These are phyloP conservation scores for Citeromyces siamensis DNA, from an alignment of 1,139 yeast genomes.

Conservation along the genomic window DNA sequence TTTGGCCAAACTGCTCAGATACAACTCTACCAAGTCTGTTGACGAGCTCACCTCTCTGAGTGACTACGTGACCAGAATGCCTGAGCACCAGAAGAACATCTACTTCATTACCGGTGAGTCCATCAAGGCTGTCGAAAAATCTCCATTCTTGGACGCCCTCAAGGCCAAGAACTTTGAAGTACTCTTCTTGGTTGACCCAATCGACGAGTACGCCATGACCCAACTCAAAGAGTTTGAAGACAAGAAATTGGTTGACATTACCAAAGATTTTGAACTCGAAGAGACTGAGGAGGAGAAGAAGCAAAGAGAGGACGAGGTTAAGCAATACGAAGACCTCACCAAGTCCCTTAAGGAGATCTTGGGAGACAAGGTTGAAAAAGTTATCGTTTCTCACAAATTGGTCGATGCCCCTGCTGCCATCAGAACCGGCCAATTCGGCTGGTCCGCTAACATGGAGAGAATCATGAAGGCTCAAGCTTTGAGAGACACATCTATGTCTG, in stretches of 20 bases:
- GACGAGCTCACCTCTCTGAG: constrained; percentile 92
- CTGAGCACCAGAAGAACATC: constrained; percentile 99
- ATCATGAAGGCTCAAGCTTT: constrained; percentile 99
- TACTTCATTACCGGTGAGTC: constrained; percentile 99
- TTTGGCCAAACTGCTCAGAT: constrained; percentile 93
- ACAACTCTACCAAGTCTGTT: constrained; percentile 88
- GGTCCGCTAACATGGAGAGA: constrained; percentile 99
- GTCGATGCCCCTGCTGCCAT: constrained; percentile 99
- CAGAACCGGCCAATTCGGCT: constrained; percentile 99
- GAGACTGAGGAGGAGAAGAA: constrained; percentile 98
- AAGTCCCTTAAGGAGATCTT: constrained; percentile 93
- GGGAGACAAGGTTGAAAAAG: constrained; percentile 99
- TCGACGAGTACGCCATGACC: constrained; percentile 98
- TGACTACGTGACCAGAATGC: constrained; percentile 99
- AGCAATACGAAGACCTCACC: constrained; percentile 88
- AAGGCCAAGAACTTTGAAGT: constrained; percentile 99
- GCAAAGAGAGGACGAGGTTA: constrained; percentile 83
- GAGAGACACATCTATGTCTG: constrained; percentile 97
- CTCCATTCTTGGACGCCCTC: constrained; percentile 98
- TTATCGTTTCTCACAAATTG: constrained; percentile 94
- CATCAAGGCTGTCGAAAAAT: constrained; percentile 91
- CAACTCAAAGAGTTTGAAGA: constrained; percentile 99
- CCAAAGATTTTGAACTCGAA: constrained; percentile 98
- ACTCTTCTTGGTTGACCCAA: constrained; percentile 95
- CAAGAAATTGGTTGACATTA: constrained; percentile 96